A percentile compares a stretch with the other conserved stretches of the same genome.
Conservation (phyloP, 1,284 basidiomycete species). For the Filobasidium uniguttulatum region DNA sequence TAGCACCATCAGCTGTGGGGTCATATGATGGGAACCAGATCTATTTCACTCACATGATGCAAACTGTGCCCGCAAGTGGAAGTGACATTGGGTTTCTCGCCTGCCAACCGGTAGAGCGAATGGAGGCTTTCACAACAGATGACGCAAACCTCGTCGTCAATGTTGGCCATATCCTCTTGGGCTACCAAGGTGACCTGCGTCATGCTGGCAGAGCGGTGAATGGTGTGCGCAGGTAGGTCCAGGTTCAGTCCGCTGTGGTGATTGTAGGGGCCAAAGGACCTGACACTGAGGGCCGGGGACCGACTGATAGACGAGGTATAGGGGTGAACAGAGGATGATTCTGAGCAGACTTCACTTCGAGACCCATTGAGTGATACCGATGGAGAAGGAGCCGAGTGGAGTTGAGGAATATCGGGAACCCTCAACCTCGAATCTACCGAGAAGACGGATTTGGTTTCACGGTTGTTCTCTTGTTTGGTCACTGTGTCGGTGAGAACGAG, state of each 20-base stretch:
- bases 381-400: too few relatives aligned
- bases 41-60: slow-evolving; percentile 55
- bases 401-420: too few relatives aligned
- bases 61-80: slow-evolving; percentile 95
- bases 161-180: slow-evolving; percentile 22
- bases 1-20: background rate
- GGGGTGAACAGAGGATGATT: slow-evolving; percentile 57
- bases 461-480: too few relatives aligned
- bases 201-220: background rate
- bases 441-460: too few relatives aligned
- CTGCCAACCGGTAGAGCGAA: slow-evolving; percentile 46
- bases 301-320: slow-evolving; percentile 50
- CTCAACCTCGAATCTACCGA: too few relatives aligned
- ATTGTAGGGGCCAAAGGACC: slow-evolving; percentile 50
- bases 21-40: background rate
- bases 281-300: slow-evolving; percentile 57
- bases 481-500: background rate
- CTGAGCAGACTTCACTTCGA: too few relatives aligned
- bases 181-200: slow-evolving; percentile 26
- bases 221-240: background rate
- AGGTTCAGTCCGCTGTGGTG: slow-evolving; percentile 13
- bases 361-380: too few relatives aligned
- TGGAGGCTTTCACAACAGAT: slow-evolving; percentile 35
- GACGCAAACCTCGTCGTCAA: slow-evolving; percentile 32
- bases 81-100: slow-evolving; percentile 92